phyloP scores from a whole-genome alignment of 2,329 filamentous ascomycete species.

The Xylaria sp. region DNA sequence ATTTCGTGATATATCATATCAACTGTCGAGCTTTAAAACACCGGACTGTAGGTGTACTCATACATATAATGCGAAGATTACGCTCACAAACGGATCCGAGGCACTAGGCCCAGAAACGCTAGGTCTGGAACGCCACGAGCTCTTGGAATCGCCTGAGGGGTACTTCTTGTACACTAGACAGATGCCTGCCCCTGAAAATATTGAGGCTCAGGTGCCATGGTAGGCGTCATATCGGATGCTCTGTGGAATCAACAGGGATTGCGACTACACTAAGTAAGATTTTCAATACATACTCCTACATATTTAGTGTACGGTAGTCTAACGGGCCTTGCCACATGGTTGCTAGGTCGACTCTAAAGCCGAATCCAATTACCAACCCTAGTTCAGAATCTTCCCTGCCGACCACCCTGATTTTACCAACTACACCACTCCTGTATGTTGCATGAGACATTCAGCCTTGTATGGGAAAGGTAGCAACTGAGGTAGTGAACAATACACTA shows the following conservation, averaged over 20 bases:
- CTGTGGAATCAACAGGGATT: conserved; percentile 13
- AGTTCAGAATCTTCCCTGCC: conserved; percentile 15
- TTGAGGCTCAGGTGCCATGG: background rate
- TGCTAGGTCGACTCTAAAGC: conserved; percentile 22
- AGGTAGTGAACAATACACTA: background rate
- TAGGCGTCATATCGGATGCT: background rate
- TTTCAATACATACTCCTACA: too few species aligned
- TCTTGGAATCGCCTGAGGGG: background rate
- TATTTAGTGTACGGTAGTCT: too few species aligned
- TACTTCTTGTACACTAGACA: background rate
- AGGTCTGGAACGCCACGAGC: background rate
- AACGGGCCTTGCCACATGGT: conserved; percentile 32
- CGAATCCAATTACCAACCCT: conserved; percentile 18
- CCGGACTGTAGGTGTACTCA: too few species aligned
- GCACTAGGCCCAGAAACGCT: background rate
- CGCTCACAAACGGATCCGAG: background rate
- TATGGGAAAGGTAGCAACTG: background rate
- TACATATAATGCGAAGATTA: too few species aligned
- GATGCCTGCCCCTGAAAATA: background rate
- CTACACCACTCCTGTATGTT: background rate
- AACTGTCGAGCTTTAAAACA: too few species aligned
- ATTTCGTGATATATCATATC: too few species aligned
- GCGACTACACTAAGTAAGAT: conserved; percentile 1
- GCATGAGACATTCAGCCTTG: conserved; percentile 1
- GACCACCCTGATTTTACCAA: background rate